These are phyloP conservation scores for Citrullus colocynthis DNA, from an alignment of 306 rosid genomes.

Conservation along the genomic window DNA sequence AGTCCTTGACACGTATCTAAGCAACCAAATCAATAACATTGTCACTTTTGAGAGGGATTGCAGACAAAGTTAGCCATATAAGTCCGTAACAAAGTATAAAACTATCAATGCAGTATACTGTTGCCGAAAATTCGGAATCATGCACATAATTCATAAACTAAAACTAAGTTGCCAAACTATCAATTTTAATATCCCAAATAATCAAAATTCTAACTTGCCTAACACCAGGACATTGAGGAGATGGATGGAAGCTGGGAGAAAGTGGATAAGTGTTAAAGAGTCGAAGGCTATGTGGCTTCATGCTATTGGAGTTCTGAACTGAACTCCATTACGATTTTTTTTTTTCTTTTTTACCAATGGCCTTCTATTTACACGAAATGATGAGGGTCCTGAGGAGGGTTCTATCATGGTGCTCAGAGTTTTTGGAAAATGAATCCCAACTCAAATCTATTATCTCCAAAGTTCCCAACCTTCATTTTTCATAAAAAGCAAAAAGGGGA, in stretches of 20 bases:
- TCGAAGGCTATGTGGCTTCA: not conserved
- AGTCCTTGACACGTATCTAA: conserved; percentile 67
- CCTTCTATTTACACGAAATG: not conserved
- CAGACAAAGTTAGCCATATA: not conserved
- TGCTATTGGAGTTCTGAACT: not conserved
- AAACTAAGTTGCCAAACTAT: not conserved
- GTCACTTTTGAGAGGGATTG: not conserved
- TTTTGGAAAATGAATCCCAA: not conserved
- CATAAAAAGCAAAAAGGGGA: not conserved
- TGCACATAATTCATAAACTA: not conserved
- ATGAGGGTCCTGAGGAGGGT: not conserved
- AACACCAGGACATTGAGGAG: not conserved
- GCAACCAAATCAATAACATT: conserved; percentile 12
- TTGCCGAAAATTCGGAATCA: not conserved
- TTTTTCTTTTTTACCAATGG: not conserved
- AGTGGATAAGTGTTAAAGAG: not conserved
- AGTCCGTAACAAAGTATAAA: not conserved
- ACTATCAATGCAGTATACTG: not conserved
- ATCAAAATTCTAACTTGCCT: not conserved
- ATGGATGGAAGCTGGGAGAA: not conserved
- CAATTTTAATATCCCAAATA: not conserved
- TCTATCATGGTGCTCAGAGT: not conserved
- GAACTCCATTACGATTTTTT: not conserved
- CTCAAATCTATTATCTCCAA: not conserved
- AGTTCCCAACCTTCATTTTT: not conserved